phyloP scores from a whole-genome alignment of 129 eudicot species.

The Artemisia argyi region DNA sequence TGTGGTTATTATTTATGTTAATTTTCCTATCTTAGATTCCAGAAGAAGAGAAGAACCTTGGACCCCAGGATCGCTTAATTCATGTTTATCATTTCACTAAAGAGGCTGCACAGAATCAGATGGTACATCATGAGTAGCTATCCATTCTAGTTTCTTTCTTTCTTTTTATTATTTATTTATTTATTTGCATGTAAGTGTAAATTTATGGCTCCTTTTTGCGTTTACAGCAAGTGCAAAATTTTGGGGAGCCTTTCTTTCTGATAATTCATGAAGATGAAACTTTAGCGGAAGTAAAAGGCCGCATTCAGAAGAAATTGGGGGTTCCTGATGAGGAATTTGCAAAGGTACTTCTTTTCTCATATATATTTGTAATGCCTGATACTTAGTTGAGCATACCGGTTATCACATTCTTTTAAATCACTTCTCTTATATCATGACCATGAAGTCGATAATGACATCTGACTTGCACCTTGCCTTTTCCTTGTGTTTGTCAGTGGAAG shows the following conservation, averaged over 20 bases:
- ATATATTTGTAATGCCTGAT: background rate
- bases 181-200: background rate
- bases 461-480: background rate
- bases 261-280: slow-evolving; percentile 57
- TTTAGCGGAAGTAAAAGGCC: slow-evolving; percentile 47
- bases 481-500: slow-evolving; percentile 50
- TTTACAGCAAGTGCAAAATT: slow-evolving; percentile 82
- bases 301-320: slow-evolving; percentile 48
- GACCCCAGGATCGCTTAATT: slow-evolving; percentile 78
- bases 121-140: slow-evolving; percentile 47
- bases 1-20: background rate
- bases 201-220: background rate
- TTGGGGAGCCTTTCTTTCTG: slow-evolving; percentile 63
- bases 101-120: slow-evolving; percentile 89
- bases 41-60: slow-evolving; percentile 92
- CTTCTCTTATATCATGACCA: background rate
- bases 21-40: slow-evolving; percentile 60
- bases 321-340: slow-evolving; percentile 64
- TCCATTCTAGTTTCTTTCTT: slow-evolving; percentile 1
- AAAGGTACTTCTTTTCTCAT: slow-evolving; percentile 46
- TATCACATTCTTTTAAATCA: background rate
- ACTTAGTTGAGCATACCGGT: background rate
- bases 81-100: slow-evolving; percentile 97
- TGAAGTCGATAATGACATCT: background rate
- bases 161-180: too few species aligned